phyloP scores from a whole-genome alignment of 805 yeast species.

The Yamadazyma olivae region DNA sequence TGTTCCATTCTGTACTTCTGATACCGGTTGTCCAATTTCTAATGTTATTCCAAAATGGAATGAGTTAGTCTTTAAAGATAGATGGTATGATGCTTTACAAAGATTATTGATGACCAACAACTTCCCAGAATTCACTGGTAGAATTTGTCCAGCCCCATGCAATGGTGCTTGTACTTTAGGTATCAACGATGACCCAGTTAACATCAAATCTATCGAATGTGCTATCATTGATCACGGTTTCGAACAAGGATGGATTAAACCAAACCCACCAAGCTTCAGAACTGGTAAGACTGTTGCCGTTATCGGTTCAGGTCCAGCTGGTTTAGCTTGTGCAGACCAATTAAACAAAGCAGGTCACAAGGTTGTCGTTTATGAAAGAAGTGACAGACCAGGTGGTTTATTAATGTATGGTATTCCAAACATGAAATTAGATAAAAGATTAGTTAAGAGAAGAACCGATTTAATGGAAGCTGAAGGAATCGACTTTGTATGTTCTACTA shows the following conservation, averaged over 20 bases:
- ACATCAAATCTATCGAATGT: conserved; percentile 92
- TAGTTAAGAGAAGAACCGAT: conserved; percentile 92
- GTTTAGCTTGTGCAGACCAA: conserved; percentile 96
- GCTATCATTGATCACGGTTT: conserved; percentile 96
- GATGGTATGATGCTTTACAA: conserved; percentile 92
- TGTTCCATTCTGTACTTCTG: conserved; percentile 97
- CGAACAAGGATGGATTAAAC: conserved; percentile 94
- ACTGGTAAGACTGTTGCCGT: conserved; percentile 85
- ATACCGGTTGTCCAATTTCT: conserved; percentile 97
- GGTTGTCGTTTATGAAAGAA: conserved; percentile 89
- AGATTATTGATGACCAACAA: conserved; percentile 93
- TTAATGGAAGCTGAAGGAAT: conserved; percentile 89
- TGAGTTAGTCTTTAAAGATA: conserved; percentile 89
- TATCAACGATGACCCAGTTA: conserved; percentile 91
- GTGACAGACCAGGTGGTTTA: conserved; percentile 95
- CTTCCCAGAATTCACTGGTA: conserved; percentile 97
- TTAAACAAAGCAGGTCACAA: conserved; percentile 92
- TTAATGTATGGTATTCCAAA: conserved; percentile 99
- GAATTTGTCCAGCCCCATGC: conserved; percentile 99
- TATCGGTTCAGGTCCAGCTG: conserved; percentile 97
- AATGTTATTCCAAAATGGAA: conserved; percentile 98
- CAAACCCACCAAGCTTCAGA: conserved; percentile 72
- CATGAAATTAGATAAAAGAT: conserved; percentile 92
- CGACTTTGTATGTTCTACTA: conserved; percentile 68
- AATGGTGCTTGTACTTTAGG: conserved; percentile 94